Percentiles rank a stretch among this genome's conserved stretches.
These are phyloP conservation scores for Cutaneotrichosporon dermatis DNA, from an alignment of 1,284 basidiomycete genomes.

Conservation along the genomic window DNA sequence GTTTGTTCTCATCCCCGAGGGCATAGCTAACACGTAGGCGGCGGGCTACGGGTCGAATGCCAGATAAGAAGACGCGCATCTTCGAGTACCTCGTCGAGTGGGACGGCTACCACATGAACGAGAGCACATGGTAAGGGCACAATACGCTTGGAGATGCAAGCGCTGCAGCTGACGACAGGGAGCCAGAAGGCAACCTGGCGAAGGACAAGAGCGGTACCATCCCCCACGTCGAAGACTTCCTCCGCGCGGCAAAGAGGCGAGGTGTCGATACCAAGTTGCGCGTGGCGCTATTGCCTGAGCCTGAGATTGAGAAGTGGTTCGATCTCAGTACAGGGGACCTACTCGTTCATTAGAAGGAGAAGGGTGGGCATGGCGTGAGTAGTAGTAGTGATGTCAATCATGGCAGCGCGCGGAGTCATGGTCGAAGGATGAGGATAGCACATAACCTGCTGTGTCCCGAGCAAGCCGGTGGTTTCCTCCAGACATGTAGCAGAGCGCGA, in stretches of 20 bases:
- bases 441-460: too few species aligned
- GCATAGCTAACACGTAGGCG: too few species aligned
- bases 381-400: too few species aligned
- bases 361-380: too few species aligned
- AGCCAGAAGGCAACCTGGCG: background rate
- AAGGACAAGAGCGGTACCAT: too few species aligned
- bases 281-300: background rate
- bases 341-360: background rate
- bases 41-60: too few species aligned
- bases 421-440: too few species aligned
- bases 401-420: too few species aligned
- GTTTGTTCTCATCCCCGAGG: background rate
- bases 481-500: too few species aligned
- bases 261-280: background rate
- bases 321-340: too few species aligned
- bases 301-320: background rate
- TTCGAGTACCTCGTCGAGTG: constrained; percentile 24
- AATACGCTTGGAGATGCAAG: too few species aligned
- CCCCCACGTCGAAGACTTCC: background rate
- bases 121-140: constrained; percentile 10
- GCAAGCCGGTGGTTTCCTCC: too few species aligned
- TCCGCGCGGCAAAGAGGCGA: background rate
- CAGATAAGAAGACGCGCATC: background rate
- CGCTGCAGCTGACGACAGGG: background rate
- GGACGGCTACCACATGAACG: constrained; percentile 17